Evolutionary conservation across 73 alveolate genomes (phyloP).

Genomic region (Paramecium biaurelia): DNA sequence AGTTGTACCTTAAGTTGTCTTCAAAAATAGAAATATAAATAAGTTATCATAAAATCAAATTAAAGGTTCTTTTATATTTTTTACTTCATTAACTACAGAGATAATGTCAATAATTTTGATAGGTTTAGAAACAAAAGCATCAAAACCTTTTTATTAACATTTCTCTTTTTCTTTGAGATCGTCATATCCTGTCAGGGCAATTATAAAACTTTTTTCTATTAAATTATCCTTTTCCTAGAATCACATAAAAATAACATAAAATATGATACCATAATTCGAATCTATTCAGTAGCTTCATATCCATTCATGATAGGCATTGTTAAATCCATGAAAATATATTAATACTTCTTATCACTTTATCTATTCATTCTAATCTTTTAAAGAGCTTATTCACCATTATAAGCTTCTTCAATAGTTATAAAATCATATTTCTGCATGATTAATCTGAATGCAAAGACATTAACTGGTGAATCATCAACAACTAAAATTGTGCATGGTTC

Average conservation of each 20-base stretch:
- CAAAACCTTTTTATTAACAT: conserved; percentile 18
- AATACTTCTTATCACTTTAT: neutral
- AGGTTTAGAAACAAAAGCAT: conserved; percentile 34
- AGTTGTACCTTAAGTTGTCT: neutral
- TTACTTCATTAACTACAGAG: conserved; percentile 21
- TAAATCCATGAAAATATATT: conserved; percentile 20
- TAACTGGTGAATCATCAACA: conserved; percentile 24
- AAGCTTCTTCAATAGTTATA: conserved; percentile 12
- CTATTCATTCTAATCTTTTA: neutral
- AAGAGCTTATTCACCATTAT: conserved; percentile 13
- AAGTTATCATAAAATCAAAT: neutral
- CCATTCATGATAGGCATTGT: conserved; percentile 39
- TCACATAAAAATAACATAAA: neutral
- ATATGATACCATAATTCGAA: conserved; percentile 9
- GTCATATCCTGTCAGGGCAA: conserved; percentile 46
- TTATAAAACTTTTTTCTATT: neutral
- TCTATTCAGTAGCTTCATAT: neutral
- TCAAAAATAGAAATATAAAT: neutral
- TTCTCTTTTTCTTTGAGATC: conserved; percentile 7
- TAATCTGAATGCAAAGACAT: neutral
- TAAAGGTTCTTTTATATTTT: neutral
- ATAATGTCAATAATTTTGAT: neutral
- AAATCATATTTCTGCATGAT: neutral
- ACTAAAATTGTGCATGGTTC: neutral
- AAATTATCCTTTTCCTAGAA: neutral